A percentile compares a stretch with the other conserved stretches of the same genome.
phyloP scores from a whole-genome alignment of 2,329 filamentous ascomycete species.

The Arthrinium phaeospermum region DNA sequence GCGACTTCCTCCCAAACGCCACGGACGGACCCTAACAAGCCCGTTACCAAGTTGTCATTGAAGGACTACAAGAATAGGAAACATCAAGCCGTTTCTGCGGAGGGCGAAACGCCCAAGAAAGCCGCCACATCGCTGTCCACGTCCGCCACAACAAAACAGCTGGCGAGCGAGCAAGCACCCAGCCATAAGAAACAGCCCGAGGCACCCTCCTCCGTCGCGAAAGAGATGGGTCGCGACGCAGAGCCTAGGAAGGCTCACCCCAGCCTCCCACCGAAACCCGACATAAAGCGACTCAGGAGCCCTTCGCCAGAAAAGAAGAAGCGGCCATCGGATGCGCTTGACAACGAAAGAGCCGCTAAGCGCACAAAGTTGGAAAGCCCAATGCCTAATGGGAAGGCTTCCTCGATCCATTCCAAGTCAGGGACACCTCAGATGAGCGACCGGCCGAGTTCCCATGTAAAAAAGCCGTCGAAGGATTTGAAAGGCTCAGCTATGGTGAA shows the following conservation, averaged over 20 bases:
- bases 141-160: slow-evolving; percentile 31
- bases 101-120: slow-evolving; percentile 30
- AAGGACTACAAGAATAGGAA: slow-evolving; percentile 66
- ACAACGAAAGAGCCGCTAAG: slow-evolving; percentile 52
- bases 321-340: slow-evolving; percentile 51
- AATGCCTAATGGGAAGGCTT: slow-evolving; percentile 28
- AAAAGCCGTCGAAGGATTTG: slow-evolving; percentile 32
- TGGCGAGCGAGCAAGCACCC: slow-evolving; percentile 35
- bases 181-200: slow-evolving; percentile 33
- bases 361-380: slow-evolving; percentile 48
- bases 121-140: slow-evolving; percentile 24
- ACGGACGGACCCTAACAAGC: slow-evolving; percentile 49
- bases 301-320: slow-evolving; percentile 54
- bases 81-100: slow-evolving; percentile 26
- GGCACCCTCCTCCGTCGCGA: slow-evolving; percentile 22
- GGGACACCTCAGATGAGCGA: slow-evolving; percentile 32
- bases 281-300: slow-evolving; percentile 40
- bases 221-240: slow-evolving; percentile 34
- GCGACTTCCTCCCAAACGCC: slow-evolving; percentile 31
- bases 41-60: slow-evolving; percentile 56
- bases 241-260: slow-evolving; percentile 31
- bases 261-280: slow-evolving; percentile 32
- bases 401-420: slow-evolving; percentile 31
- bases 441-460: slow-evolving; percentile 29
- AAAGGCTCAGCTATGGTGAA: slow-evolving; percentile 32